These are phyloP conservation scores for Blakeslea trispora DNA, from an alignment of 371 early-diverging fungal genomes.

Conservation along the genomic window DNA sequence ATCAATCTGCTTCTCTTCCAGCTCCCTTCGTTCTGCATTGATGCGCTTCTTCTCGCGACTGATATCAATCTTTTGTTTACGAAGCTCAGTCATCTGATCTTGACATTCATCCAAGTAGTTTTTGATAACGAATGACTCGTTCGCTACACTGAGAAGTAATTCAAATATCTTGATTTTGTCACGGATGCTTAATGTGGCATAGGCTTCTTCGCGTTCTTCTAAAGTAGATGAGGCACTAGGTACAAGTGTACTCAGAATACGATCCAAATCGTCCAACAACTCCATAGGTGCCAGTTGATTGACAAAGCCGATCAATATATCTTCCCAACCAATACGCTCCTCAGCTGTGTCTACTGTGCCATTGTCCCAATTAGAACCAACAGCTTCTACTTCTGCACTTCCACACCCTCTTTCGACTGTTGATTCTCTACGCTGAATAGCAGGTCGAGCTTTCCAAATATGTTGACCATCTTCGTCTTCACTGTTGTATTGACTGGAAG, in stretches of 20 bases:
- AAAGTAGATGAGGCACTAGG: constrained; percentile 38
- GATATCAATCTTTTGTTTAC: constrained; percentile 68
- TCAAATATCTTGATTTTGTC: constrained; percentile 56
- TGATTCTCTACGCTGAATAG: constrained; percentile 8
- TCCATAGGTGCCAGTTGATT: constrained; percentile 56
- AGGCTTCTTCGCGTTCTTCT: constrained; percentile 52
- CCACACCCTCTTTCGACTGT: constrained; percentile 34
- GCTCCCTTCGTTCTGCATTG: constrained; percentile 36
- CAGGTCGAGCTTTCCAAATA: constrained; percentile 15
- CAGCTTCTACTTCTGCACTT: constrained; percentile 26
- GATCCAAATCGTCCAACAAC: constrained; percentile 45
- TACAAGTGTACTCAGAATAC: constrained; percentile 51
- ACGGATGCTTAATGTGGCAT: constrained; percentile 39
- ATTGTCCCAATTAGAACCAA: constrained; percentile 40
- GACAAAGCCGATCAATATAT: constrained; percentile 48
- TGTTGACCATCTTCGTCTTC: constrained; percentile 10
- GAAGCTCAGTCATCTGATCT: constrained; percentile 63
- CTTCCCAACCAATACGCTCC: constrained; percentile 50
- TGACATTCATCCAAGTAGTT: constrained; percentile 71
- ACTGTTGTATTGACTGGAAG: constrained; percentile 9
- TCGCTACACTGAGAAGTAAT: constrained; percentile 54
- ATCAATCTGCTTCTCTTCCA: constrained; percentile 35
- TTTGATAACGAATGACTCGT: constrained; percentile 47
- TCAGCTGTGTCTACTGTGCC: constrained; percentile 31
- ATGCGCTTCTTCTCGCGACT: constrained; percentile 62